These are phyloP conservation scores for Sanghuangporus baumii DNA, from an alignment of 1,284 basidiomycete species.

Conservation along the genomic window DNA sequence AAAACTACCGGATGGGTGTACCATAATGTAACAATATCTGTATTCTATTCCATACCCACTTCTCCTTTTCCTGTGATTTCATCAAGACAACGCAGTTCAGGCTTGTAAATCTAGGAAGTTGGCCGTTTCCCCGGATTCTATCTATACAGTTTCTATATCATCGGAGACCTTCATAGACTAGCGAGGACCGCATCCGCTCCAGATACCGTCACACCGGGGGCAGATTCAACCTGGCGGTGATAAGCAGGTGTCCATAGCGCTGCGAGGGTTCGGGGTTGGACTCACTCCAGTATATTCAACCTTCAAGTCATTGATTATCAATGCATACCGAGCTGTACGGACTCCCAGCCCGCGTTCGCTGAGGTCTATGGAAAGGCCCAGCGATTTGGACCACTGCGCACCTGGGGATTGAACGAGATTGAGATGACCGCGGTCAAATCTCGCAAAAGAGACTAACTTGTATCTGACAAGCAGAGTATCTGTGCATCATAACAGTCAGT, in stretches of 20 bases:
- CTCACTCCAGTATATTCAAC: slow-evolving; percentile 58
- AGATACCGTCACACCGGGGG: slow-evolving; percentile 51
- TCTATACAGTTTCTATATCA: slow-evolving; percentile 3
- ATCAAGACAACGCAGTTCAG: not conserved
- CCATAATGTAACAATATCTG: slow-evolving; percentile 25
- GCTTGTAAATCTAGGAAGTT: not conserved
- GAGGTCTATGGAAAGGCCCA: slow-evolving; percentile 63
- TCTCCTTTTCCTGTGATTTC: not conserved
- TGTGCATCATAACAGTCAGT: slow-evolving; percentile 23
- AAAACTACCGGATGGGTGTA: slow-evolving; percentile 47
- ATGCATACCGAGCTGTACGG: slow-evolving; percentile 66
- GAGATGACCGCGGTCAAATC: not conserved
- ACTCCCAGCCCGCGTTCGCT: slow-evolving; percentile 49
- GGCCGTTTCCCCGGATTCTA: not conserved
- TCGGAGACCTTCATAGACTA: slow-evolving; percentile 34
- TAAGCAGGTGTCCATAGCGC: not conserved
- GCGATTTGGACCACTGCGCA: slow-evolving; percentile 56
- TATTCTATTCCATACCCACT: not conserved
- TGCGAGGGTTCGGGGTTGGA: not conserved
- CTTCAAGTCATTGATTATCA: slow-evolving; percentile 68
- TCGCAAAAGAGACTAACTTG: slow-evolving; percentile 32
- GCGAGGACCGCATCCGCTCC: slow-evolving; percentile 63
- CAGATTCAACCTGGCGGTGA: slow-evolving; percentile 44
- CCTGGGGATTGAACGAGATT: slow-evolving; percentile 23
- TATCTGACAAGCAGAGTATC: slow-evolving; percentile 66